phyloP scores from a whole-genome alignment of 2,329 filamentous ascomycete genomes.

The Rachicladosporium sp. region DNA sequence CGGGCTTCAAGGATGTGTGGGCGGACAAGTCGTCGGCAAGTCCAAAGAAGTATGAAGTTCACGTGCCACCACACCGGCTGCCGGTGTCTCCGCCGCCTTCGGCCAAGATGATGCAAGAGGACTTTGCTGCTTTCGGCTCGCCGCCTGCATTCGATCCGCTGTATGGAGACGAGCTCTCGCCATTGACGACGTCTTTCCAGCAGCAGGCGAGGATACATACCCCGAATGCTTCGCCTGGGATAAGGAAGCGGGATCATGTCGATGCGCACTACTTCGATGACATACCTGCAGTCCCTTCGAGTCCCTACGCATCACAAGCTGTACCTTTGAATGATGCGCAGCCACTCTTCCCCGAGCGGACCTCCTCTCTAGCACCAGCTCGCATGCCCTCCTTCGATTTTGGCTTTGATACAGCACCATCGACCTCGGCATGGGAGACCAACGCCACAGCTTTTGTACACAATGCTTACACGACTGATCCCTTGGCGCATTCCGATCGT shows the following conservation, averaged over 20 bases:
- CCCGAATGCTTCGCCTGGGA: conserved; percentile 17
- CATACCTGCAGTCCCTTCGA: conserved; percentile 7
- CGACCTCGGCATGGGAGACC: neutral
- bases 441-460: neutral
- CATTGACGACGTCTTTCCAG: conserved; percentile 19
- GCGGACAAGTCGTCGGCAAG: conserved; percentile 35
- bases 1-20: conserved; percentile 39
- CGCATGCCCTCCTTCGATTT: conserved; percentile 21
- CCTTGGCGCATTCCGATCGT: conserved; percentile 7
- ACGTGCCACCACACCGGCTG: conserved; percentile 29
- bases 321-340: conserved; percentile 19
- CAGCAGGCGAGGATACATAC: conserved; percentile 19
- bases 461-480: conserved; percentile 7
- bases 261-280: conserved; percentile 3
- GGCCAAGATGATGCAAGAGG: conserved; percentile 28
- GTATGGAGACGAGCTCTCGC: conserved; percentile 19
- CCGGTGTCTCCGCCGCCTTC: conserved; percentile 36
- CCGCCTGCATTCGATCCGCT: conserved; percentile 6
- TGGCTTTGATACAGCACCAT: conserved; percentile 13
- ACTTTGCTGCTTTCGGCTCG: conserved; percentile 21
- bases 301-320: conserved; percentile 12
- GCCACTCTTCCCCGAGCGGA: conserved; percentile 16
- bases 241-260: conserved; percentile 3
- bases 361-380: conserved; percentile 13
- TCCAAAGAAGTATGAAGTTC: conserved; percentile 38